Evolutionary conservation across 169 alveolate species (phyloP), one percentile per base, ranked within the genome.

Genomic region (Besnoitia besnoiti): DNA sequence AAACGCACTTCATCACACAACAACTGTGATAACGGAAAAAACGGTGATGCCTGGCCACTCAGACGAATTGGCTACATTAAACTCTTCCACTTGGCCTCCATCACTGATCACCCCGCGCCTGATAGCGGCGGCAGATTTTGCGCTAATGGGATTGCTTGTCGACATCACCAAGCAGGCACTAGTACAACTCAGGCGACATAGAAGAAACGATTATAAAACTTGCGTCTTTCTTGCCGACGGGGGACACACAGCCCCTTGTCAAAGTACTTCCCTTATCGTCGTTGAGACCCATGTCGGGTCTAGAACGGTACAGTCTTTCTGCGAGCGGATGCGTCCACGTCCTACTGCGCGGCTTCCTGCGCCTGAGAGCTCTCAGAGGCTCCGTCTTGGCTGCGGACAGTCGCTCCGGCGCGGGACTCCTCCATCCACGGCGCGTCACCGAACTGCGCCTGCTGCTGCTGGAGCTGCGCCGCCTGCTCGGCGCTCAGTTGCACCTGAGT

Each of bases 401-500:
- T 62, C 51, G 51, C 30, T 30, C 93, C 93, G 59, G 59, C 91
- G 1, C 75, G 85, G 47, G 75, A 90, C 59, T 79, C 91, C 49
- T 91, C 94, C 39, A 91, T 50, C 95, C 95, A 93, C 30, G 95
- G 95, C 33, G 95, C 93, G 75, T 93, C 95, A 37, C 95, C 95
- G 62, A 93, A 93, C 50, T 90, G 59, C 30, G 85, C 90, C 46
- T 91, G 39, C 35, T 93, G 92, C 39, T 85, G 93, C 88, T 93
- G 95, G 39, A 93, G 84, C 16, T 91, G 80, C 42, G 97, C 94
- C 27, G 95, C 95, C 90, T 95, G 97, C 76, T 95, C 96, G 24
- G 97, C 96, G 42, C 96, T 92, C n/a, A 95, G 90, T 85, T 95
- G 94, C 27, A 94, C 96, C 73, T 95, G 97, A 42, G 95, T 94